Base-by-base conservation (phyloP, 306 rosid genomes). In the Lablab purpureus region DNA sequence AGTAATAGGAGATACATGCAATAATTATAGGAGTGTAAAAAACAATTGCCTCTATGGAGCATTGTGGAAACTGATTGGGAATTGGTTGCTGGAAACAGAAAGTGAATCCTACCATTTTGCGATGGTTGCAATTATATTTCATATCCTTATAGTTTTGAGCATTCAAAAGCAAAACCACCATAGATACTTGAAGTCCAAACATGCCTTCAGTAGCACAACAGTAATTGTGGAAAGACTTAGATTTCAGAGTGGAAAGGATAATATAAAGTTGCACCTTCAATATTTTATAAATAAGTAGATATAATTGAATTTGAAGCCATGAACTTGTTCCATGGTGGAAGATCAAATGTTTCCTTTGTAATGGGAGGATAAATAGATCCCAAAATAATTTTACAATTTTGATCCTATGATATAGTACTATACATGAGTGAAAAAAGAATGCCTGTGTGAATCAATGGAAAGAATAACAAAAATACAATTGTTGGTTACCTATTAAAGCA, bases 401-500 rank as follows among this genome's bases (percentile, higher is more conserved):
- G 68, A 62, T 79, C 75, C 84, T 79, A 71, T 64, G 21, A 64
- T 47, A 75, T 11, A 43, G 5, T 43, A 52, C 79, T 81, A 67
- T 84, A 82, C 82, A 84, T 79, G 85, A 88, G 75, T 73, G 67
- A 69, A 80, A 63, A 64, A 81, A 63, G 34, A 86, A 85, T 66
- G 71, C 55, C 80, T 88, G 87, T 75, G 74, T 79, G 73, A 68
- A 50, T 78, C 45, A 77, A 74, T 64, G 74, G 66, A 85, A 85
- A 87, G 79, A 86, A 78, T 79, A 82, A 84, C 66, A 60, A 82
- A 73, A 89, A 78, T 76, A 81, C 37, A 75, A 82, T 77, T 75
- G 37, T 74, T 85, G 84, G 83, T 82, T 87, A 80, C 83, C 87
- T 91, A 82, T 87, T 74, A 78, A 85, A 90, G 80, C 66, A 81